Evolutionary conservation across 139 green algal genomes (phyloP).

Genomic region (Chlamydomonas sp.): DNA sequence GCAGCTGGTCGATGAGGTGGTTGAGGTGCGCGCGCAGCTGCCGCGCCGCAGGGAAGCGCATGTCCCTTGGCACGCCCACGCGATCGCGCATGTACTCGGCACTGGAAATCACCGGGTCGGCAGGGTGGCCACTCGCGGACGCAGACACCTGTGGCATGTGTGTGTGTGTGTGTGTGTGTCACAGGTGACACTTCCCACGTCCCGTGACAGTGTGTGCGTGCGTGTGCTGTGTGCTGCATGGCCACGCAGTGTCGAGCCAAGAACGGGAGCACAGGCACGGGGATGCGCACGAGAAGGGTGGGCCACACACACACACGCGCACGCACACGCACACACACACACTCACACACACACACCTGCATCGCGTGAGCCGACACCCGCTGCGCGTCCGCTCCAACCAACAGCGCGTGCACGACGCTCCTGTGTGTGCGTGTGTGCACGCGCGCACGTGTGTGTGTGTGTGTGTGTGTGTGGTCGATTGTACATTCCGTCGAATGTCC

Average conservation of each 20-base stretch:
- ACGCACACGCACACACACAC: background rate
- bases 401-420: slow-evolving; percentile 71
- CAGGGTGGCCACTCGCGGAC: background rate
- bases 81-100: slow-evolving; percentile 68
- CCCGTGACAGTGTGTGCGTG: no score
- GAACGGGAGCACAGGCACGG: no score
- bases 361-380: slow-evolving; percentile 43
- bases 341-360: slow-evolving; percentile 20
- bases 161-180: background rate
- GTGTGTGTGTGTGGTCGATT: no score
- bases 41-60: slow-evolving; percentile 71
- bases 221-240: no score
- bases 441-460: no score
- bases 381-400: slow-evolving; percentile 59
- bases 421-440: no score
- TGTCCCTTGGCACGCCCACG: slow-evolving; percentile 79
- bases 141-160: background rate
- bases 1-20: slow-evolving; percentile 46
- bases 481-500: no score
- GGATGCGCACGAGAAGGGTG: no score
- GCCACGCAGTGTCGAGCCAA: no score
- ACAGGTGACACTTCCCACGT: no score
- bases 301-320: no score
- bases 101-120: background rate
- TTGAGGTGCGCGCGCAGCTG: slow-evolving; percentile 86